Conservation (phyloP, 2,329 filamentous ascomycete genomes). For the Neocatenulostroma microsporum region DNA sequence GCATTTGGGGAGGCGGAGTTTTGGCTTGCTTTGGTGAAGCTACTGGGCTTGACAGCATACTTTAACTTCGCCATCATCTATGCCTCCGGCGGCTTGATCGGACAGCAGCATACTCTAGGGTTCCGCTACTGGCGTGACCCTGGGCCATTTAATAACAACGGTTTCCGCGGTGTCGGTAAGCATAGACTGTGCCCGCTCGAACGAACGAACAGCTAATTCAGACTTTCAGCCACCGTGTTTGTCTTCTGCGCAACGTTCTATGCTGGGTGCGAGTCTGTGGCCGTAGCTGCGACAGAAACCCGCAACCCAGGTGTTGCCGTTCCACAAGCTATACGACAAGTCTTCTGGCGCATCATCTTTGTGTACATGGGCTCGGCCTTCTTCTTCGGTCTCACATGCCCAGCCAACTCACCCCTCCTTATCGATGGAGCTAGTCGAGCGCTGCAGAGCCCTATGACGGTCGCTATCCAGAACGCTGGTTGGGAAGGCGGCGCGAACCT, state of each 20-base stretch:
- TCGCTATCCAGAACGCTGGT: slow-evolving; percentile 65
- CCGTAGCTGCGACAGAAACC: slow-evolving; percentile 47
- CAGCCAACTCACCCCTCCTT: slow-evolving; percentile 57
- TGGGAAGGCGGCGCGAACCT: slow-evolving; percentile 66
- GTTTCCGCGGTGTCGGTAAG: slow-evolving; percentile 36
- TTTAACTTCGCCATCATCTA: slow-evolving; percentile 37
- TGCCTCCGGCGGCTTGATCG: slow-evolving; percentile 24
- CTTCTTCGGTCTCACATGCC: slow-evolving; percentile 68
- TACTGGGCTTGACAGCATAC: slow-evolving; percentile 31
- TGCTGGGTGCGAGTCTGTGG: slow-evolving; percentile 46
- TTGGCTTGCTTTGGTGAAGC: slow-evolving; percentile 37
- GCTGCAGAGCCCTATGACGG: slow-evolving; percentile 64
- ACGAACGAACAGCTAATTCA: too few relatives aligned
- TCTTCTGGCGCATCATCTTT: slow-evolving; percentile 34
- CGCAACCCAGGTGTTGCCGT: slow-evolving; percentile 42
- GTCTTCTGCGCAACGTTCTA: slow-evolving; percentile 42
- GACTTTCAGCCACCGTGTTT: slow-evolving; percentile 36
- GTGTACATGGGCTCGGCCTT: slow-evolving; percentile 64
- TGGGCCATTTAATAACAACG: slow-evolving; percentile 32
- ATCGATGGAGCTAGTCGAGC: slow-evolving; percentile 55
- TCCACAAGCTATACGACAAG: slow-evolving; percentile 26
- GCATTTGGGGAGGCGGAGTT: slow-evolving; percentile 39
- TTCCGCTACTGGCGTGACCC: slow-evolving; percentile 33
- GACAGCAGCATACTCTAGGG: slow-evolving; percentile 22
- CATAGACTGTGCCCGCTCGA: too few relatives aligned